These are phyloP conservation scores for Ogataea henricii DNA, from an alignment of 805 yeast genomes.

Conservation along the genomic window DNA sequence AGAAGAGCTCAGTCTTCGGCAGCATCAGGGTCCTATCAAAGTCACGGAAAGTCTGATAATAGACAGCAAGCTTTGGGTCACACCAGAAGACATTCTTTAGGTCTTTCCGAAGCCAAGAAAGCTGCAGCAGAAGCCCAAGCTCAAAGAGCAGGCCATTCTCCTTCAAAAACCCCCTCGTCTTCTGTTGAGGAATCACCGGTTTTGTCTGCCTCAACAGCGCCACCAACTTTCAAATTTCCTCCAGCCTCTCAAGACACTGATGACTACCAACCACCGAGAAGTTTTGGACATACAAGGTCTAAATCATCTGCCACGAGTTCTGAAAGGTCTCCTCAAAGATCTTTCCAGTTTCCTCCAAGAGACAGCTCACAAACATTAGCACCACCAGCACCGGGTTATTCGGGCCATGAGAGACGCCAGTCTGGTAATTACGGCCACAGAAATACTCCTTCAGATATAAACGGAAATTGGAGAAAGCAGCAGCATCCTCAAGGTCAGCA, in stretches of 20 bases:
- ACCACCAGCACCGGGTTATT: constrained; percentile 57
- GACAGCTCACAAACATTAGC: constrained; percentile 36
- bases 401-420: constrained; percentile 45
- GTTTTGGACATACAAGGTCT: constrained; percentile 27
- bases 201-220: constrained; percentile 17
- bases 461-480: constrained; percentile 68
- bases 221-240: constrained; percentile 59
- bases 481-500: constrained; percentile 39
- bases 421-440: constrained; percentile 43
- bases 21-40: constrained; percentile 26
- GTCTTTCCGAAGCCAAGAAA: constrained; percentile 86
- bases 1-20: constrained; percentile 48
- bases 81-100: constrained; percentile 87
- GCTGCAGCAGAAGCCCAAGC: constrained; percentile 94
- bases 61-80: constrained; percentile 62
- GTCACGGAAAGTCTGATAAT: constrained; percentile 20
- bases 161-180: constrained; percentile 30
- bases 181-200: constrained; percentile 13
- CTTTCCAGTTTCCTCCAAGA: constrained; percentile 68
- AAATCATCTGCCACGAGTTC: constrained; percentile 34
- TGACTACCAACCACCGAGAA: constrained; percentile 9
- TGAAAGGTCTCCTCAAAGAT: constrained; percentile 46
- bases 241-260: constrained; percentile 31
- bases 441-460: constrained; percentile 47
- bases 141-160: constrained; percentile 51